Evolutionary conservation across 2,329 filamentous ascomycete species (phyloP).

Genomic region (Talaromyces sp.): DNA sequence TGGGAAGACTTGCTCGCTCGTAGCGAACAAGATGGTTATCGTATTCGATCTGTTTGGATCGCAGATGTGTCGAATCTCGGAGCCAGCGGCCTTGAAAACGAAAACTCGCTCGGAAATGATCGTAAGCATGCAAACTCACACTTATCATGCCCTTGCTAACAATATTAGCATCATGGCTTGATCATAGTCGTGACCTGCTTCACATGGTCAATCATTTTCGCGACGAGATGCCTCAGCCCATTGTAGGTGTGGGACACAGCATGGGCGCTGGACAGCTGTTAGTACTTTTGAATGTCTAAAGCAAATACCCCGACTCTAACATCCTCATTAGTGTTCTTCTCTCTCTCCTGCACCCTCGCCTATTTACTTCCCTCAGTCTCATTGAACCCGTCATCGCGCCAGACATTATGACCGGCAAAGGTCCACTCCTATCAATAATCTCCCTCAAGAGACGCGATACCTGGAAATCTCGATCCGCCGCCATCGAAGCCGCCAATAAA

Average conservation of each 20-base stretch:
- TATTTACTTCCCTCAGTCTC: conserved; percentile 71
- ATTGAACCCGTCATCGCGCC: conserved; percentile 60
- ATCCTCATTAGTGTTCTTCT: conserved; percentile 52
- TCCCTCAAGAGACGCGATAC: conserved; percentile 11
- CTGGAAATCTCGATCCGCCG: conserved; percentile 6
- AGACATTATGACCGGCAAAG: conserved; percentile 4
- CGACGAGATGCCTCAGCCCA: conserved; percentile 3
- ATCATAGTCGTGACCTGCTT: conserved; percentile 4
- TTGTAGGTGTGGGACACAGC: conserved; percentile 3
- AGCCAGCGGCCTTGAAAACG: conserved; percentile 71
- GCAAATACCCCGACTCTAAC: background rate
- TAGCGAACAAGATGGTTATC: conserved; percentile 62
- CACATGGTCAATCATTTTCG: conserved; percentile 3
- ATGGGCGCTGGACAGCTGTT: conserved; percentile 72
- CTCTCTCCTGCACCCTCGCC: conserved; percentile 72
- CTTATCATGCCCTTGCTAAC: background rate
- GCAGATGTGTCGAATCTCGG: conserved; percentile 80
- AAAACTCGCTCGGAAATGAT: conserved; percentile 71
- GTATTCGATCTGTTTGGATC: conserved; percentile 71
- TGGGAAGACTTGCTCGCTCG: conserved; percentile 74
- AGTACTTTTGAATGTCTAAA: background rate
- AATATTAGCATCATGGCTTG: conserved; percentile 1
- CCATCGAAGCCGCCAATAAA: conserved; percentile 1
- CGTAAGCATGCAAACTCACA: conserved; percentile 4
- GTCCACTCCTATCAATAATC: conserved; percentile 3